Conservation (phyloP, 139 green algal species). For the Yamagishiella unicocca region DNA sequence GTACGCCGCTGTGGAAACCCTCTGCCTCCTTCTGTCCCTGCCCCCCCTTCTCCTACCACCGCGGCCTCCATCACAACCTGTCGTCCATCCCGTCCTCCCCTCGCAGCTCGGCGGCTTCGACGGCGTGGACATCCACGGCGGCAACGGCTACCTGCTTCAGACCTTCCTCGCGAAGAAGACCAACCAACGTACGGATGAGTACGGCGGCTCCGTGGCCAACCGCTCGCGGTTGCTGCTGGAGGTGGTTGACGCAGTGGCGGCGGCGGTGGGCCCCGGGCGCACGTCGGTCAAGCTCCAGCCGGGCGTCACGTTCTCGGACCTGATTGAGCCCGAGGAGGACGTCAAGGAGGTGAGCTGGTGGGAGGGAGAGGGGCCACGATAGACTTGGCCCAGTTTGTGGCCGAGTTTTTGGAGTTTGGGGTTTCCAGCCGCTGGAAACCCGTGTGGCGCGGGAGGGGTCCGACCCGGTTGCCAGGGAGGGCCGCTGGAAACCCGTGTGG, state of each 20-base stretch:
- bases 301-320: constrained; percentile 58
- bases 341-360: constrained; percentile 26
- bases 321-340: constrained; percentile 52
- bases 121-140: constrained; percentile 67
- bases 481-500: no score
- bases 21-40: no score
- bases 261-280: constrained; percentile 42
- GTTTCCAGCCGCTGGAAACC: no score
- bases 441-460: no score
- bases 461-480: no score
- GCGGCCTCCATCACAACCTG: no score
- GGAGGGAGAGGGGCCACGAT: not conserved
- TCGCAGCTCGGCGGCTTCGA: constrained; percentile 63
- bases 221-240: constrained; percentile 53
- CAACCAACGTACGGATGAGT: constrained; percentile 48
- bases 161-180: constrained; percentile 48
- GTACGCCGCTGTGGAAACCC: no score
- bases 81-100: not conserved
- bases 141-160: constrained; percentile 73
- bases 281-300: constrained; percentile 62
- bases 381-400: no score
- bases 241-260: constrained; percentile 45
- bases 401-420: not conserved
- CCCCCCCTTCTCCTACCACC: no score
- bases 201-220: constrained; percentile 46